These are phyloP conservation scores for Lagenidium sp. DNA, from an alignment of 352 stramenopile genomes.

Conservation along the genomic window DNA sequence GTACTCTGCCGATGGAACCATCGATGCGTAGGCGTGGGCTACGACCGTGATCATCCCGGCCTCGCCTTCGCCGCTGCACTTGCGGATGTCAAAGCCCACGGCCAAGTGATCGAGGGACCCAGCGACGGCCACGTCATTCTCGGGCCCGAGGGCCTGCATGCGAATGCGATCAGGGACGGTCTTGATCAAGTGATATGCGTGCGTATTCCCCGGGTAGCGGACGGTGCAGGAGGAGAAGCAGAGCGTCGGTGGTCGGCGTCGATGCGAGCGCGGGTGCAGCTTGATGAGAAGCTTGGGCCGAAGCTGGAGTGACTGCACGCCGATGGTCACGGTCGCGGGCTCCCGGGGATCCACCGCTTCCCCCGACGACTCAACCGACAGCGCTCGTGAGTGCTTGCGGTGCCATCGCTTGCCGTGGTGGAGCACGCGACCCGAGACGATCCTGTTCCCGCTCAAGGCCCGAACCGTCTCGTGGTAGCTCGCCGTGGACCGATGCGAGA, in stretches of 20 bases:
- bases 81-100: conserved; percentile 50
- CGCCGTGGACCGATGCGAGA: conserved; percentile 31
- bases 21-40: conserved; percentile 50
- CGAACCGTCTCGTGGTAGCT: conserved; percentile 40
- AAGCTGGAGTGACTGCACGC: conserved; percentile 11
- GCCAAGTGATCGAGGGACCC: conserved; percentile 47
- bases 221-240: conserved; percentile 38
- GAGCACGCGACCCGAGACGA: conserved; percentile 35
- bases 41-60: conserved; percentile 38
- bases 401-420: conserved; percentile 36
- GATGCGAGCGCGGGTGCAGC: conserved; percentile 30
- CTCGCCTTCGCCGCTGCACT: conserved; percentile 10
- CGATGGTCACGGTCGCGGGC: conserved; percentile 5
- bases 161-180: conserved; percentile 42
- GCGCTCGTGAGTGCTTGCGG: neutral
- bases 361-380: neutral
- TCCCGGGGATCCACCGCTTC: neutral
- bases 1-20: conserved; percentile 22
- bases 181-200: conserved; percentile 54
- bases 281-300: conserved; percentile 11
- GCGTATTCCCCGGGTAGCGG: conserved; percentile 29
- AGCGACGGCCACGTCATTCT: conserved; percentile 42
- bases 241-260: too few species aligned
- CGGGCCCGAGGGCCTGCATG: conserved; percentile 33
- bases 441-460: conserved; percentile 34